phyloP scores from a whole-genome alignment of 169 alveolate genomes.

The Neospora caninum region DNA sequence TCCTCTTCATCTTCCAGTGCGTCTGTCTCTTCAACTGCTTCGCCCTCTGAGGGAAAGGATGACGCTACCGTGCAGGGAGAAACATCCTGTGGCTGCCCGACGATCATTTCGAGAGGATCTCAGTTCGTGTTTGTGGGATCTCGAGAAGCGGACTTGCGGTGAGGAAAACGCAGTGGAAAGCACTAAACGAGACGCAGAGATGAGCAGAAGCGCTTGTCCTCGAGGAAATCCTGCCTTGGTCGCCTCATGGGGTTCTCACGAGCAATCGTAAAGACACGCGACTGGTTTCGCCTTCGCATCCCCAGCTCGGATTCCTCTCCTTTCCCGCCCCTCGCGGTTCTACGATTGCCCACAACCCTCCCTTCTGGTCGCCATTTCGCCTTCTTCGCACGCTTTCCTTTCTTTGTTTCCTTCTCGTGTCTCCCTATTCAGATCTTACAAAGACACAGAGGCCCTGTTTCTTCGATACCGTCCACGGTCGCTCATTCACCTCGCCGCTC shows the following conservation, averaged over 20 bases:
- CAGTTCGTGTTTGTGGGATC: conserved; percentile 55
- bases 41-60: background rate
- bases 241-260: no score
- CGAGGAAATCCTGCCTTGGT: no score
- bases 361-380: background rate
- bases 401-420: background rate
- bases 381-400: background rate
- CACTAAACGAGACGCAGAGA: background rate
- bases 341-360: background rate
- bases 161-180: background rate
- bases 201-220: no score
- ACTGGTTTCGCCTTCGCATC: background rate
- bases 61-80: background rate
- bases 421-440: conserved; percentile 43
- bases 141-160: conserved; percentile 63
- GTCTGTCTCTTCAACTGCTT: no score
- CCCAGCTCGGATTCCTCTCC: no score
- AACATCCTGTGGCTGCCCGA: conserved; percentile 25
- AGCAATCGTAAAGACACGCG: background rate
- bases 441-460: conserved; percentile 46
- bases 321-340: background rate
- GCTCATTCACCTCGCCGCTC: conserved; percentile 74
- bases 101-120: conserved; percentile 28
- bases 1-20: no score
- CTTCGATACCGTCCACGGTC: conserved; percentile 69